Base-by-base conservation (phyloP, 2,329 filamentous ascomycete genomes). In the Verticillium nubilum region DNA sequence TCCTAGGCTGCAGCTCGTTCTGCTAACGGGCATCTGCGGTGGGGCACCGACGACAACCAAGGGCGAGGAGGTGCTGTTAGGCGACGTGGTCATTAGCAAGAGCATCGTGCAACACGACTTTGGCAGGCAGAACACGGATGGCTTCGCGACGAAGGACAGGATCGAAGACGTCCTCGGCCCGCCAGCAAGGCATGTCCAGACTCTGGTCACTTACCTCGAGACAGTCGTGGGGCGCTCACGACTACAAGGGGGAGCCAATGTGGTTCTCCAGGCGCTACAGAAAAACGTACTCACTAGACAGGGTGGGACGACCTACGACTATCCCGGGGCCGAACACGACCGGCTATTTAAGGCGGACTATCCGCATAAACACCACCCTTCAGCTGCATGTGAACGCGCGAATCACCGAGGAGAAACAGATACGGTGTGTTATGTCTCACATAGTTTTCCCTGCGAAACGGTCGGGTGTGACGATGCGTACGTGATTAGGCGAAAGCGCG, bases 21-120 rank as follows among this genome's bases (percentile, higher is more conserved):
- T 80, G 0, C 52, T 79, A 0, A 71, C 74, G 3, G 77, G 77
- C 0, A 68, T 79, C 2, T 79, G 76, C 53, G 78, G 75, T 0
- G 76, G 72, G 10, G 66, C 73, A 4, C 74, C 75, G 1, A 42
- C 17, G n/a, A 27, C 33, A 0, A 54, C 29, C 0, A 3, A 26
- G 0, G 31, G 10, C 10, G 1, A 35, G 0, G 2, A 42, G 0
- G 57, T 67, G 0, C 28, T 72, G 0, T 61, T 76, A 0, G 73
- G 74, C 1, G 71, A 76, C 52, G 72, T 76, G 0, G 62, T 75
- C 7, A 62, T 73, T 28, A 71, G 70, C 57, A 66, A 65, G 2
- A 63, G 53, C 3, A 50, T 73, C 29, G 26, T 73, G 13, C 66
- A 71, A 59, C 69, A 72, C 25, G 68, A 72, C 23, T 63, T 67